Conservation (phyloP, 345 rosid genomes). For the Corchorus capsularis region DNA sequence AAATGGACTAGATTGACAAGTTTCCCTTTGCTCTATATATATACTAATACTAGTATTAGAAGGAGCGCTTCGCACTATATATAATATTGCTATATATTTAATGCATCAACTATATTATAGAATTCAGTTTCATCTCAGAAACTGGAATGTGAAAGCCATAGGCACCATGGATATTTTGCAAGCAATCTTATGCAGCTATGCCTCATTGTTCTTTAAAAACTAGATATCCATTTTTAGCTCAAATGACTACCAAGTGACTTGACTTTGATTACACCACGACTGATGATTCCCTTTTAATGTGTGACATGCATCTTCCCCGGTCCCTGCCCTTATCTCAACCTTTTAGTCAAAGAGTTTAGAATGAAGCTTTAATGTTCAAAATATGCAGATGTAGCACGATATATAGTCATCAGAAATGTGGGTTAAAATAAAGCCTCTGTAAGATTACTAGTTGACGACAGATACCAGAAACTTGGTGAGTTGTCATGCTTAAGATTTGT, state of each 20-base stretch:
- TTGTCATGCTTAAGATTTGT: neutral
- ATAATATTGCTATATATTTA: too few species aligned
- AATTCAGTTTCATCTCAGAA: too few species aligned
- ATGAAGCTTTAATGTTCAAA: neutral
- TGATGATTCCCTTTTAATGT: too few species aligned
- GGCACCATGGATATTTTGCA: too few species aligned
- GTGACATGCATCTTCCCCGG: neutral
- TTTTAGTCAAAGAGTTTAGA: neutral
- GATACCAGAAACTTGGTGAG: neutral
- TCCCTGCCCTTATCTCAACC: neutral
- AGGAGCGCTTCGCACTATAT: too few species aligned
- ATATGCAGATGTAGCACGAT: neutral
- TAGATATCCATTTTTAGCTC: neutral
- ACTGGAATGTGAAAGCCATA: too few species aligned
- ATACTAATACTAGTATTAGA: too few species aligned
- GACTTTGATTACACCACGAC: neutral
- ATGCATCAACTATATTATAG: too few species aligned
- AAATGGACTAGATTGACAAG: neutral
- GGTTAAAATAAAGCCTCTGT: neutral
- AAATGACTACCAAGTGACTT: neutral
- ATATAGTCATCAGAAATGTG: neutral
- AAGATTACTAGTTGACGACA: neutral
- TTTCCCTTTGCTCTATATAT: too few species aligned
- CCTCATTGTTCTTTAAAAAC: neutral
- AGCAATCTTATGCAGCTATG: neutral